phyloP scores from a whole-genome alignment of 2,329 filamentous ascomycete genomes.

The Xylaria sp. region DNA sequence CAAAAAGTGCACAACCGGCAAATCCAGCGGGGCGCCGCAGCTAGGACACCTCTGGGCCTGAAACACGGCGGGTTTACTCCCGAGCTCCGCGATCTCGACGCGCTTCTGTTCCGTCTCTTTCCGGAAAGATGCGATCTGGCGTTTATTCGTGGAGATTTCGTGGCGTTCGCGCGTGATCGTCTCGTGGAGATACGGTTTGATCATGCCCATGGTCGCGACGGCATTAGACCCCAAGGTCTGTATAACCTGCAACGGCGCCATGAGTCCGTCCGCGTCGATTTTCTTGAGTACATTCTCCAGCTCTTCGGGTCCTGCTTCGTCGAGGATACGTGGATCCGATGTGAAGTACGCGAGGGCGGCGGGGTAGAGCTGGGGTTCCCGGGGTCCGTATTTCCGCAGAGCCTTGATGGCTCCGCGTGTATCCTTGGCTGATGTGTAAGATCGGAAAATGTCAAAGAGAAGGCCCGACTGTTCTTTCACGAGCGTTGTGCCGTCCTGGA shows the following conservation, averaged over 20 bases:
- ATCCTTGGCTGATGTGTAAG: conserved; percentile 90
- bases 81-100: conserved; percentile 77
- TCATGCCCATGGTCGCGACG: conserved; percentile 96
- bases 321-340: conserved; percentile 78
- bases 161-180: conserved; percentile 88
- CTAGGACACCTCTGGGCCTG: conserved; percentile 86
- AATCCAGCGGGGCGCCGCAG: conserved; percentile 77
- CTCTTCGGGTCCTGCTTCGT: conserved; percentile 84
- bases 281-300: conserved; percentile 80
- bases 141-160: conserved; percentile 81
- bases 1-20: conserved; percentile 92
- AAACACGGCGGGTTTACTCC: conserved; percentile 83
- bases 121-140: conserved; percentile 82
- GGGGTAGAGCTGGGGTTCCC: conserved; percentile 90
- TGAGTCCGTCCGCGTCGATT: conserved; percentile 88
- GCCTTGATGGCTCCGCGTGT: conserved; percentile 90
- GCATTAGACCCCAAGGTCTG: conserved; percentile 74
- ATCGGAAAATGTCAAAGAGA: conserved; percentile 93
- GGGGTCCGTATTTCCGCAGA: conserved; percentile 85
- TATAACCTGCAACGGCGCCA: conserved; percentile 96
- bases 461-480: conserved; percentile 94
- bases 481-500: conserved; percentile 86
- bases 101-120: conserved; percentile 82
- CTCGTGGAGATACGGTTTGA: conserved; percentile 88
- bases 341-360: conserved; percentile 93